Percentiles rank a stretch among this genome's conserved stretches.
These are phyloP conservation scores for Neofusicoccum ribis DNA, from an alignment of 2,329 filamentous ascomycete species.

Conservation along the genomic window DNA sequence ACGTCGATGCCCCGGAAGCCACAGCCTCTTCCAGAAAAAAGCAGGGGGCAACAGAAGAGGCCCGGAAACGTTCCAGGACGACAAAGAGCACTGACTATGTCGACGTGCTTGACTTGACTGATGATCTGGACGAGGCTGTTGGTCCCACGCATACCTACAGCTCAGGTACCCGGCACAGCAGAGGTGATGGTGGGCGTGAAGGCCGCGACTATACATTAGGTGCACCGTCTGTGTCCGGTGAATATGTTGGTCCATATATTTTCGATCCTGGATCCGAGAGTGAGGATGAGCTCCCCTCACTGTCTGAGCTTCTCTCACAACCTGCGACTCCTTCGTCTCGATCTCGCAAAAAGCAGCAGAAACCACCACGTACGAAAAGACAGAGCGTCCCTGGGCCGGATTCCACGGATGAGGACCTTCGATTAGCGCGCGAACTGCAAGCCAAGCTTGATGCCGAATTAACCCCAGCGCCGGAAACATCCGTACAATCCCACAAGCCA, in stretches of 20 bases:
- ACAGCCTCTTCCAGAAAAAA: background rate
- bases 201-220: background rate
- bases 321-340: background rate
- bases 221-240: too few relatives aligned
- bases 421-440: background rate
- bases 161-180: too few relatives aligned
- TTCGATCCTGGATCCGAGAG: background rate
- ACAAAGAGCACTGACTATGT: background rate
- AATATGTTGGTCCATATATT: background rate
- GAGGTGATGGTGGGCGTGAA: background rate
- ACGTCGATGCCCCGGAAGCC: background rate
- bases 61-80: background rate
- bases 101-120: background rate
- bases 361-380: background rate
- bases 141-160: background rate
- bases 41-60: background rate
- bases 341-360: background rate
- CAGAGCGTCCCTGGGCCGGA: background rate
- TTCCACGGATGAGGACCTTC: background rate
- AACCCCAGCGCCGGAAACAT: background rate
- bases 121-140: background rate
- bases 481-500: background rate
- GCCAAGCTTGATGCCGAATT: background rate
- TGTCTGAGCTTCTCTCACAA: background rate
- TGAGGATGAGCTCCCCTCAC: slow-evolving; percentile 3